A percentile compares a stretch with the other conserved stretches of the same genome.
phyloP scores from a whole-genome alignment of 1,284 basidiomycete genomes.

The Trichosporon sp. region DNA sequence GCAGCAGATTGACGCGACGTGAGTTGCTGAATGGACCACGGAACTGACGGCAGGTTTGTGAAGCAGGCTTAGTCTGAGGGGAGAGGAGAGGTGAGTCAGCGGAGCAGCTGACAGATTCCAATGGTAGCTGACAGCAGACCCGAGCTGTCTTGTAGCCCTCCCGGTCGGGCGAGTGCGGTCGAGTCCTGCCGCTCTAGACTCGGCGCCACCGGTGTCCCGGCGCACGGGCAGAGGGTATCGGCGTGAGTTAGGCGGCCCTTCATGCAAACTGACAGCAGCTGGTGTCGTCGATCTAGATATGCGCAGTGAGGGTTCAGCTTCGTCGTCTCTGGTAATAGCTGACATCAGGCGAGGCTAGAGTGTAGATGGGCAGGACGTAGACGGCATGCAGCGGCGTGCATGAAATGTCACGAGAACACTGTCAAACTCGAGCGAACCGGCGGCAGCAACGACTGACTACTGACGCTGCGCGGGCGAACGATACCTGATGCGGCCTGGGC shows the following conservation, averaged over 20 bases:
- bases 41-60: constrained; percentile 13
- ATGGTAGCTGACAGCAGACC: not conserved
- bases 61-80: not conserved
- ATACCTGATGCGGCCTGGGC: no score
- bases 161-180: no score
- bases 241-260: no score
- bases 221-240: no score
- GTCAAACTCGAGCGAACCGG: no score
- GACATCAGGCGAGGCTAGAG: not conserved
- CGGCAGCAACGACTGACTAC: no score
- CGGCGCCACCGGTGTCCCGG: no score
- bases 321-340: not conserved
- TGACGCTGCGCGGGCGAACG: not conserved
- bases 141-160: no score
- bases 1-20: constrained; percentile 93
- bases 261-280: not conserved
- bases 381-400: not conserved
- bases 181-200: no score
- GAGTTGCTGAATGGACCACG: constrained; percentile 41
- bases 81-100: no score
- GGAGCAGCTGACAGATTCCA: not conserved
- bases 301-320: not conserved
- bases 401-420: not conserved
- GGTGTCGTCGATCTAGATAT: not conserved
- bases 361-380: not conserved